These are phyloP conservation scores for Candida taoyuanica DNA, from an alignment of 805 yeast genomes.

Conservation along the genomic window DNA sequence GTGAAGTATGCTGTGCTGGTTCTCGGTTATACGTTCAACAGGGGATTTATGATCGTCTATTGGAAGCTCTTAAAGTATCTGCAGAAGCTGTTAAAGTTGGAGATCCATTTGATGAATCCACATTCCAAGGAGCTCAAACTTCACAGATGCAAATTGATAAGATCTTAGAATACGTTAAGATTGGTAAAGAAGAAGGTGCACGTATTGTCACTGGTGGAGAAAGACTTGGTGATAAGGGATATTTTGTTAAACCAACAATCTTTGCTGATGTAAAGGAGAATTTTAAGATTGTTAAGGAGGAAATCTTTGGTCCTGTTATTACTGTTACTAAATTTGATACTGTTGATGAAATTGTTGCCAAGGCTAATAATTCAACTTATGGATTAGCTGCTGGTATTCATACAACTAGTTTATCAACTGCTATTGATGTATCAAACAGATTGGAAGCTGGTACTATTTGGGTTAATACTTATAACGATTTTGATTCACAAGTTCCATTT, in stretches of 20 bases:
- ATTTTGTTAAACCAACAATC: constrained; percentile 75
- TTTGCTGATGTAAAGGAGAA: constrained; percentile 75
- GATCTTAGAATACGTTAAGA: constrained; percentile 57
- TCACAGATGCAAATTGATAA: constrained; percentile 62
- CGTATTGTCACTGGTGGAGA: constrained; percentile 78
- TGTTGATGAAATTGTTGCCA: constrained; percentile 66
- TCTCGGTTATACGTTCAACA: constrained; percentile 82
- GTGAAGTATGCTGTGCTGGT: constrained; percentile 93
- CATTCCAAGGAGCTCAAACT: constrained; percentile 74
- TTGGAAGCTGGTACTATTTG: constrained; percentile 78
- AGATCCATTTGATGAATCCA: constrained; percentile 67
- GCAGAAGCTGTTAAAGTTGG: constrained; percentile 60
- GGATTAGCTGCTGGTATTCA: constrained; percentile 90
- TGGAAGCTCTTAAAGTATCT: constrained; percentile 49
- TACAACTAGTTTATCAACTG: constrained; percentile 64
- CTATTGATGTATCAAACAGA: constrained; percentile 59
- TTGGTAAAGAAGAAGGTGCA: constrained; percentile 67
- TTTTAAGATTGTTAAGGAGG: constrained; percentile 78
- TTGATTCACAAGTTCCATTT: constrained; percentile 83
- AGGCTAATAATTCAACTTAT: constrained; percentile 73
- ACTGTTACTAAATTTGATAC: constrained; percentile 69
- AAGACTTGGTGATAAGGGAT: constrained; percentile 66
- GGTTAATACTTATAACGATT: constrained; percentile 82
- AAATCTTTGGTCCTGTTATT: constrained; percentile 88
- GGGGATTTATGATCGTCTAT: constrained; percentile 61